phyloP scores from a whole-genome alignment of 495 filamentous ascomycete species.

The Aspergillus cavernicola region DNA sequence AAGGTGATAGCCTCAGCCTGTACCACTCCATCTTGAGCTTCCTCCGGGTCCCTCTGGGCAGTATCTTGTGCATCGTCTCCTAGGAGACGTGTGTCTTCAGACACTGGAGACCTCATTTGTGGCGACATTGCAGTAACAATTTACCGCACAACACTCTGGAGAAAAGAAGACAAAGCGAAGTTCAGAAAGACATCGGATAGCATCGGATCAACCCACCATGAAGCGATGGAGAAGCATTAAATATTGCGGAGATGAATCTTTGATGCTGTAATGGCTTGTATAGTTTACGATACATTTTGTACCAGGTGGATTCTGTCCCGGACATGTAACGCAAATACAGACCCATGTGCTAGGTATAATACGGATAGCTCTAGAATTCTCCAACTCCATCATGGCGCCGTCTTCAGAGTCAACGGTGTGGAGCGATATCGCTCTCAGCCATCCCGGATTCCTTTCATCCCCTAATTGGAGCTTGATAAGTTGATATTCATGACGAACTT shows the following conservation, averaged over 20 bases:
- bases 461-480: too few species aligned
- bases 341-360: too few species aligned
- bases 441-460: too few species aligned
- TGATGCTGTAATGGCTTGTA: background rate
- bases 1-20: constrained; percentile 41
- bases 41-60: constrained; percentile 22
- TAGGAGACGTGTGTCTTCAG: background rate
- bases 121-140: constrained; percentile 4
- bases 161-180: background rate
- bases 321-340: too few species aligned
- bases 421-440: too few species aligned
- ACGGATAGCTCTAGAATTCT: too few species aligned
- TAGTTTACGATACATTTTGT: background rate
- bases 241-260: background rate
- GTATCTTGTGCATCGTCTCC: constrained; percentile 2
- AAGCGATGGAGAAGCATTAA: background rate
- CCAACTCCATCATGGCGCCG: too few species aligned
- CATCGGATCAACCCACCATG: background rate
- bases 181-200: background rate
- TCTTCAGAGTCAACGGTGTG: too few species aligned
- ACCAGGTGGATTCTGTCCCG: background rate
- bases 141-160: background rate
- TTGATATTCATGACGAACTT: too few species aligned
- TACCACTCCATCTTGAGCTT: constrained; percentile 39
- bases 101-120: background rate